Evolutionary conservation across 163 green algal species (phyloP).

Genomic region (Chloromonas sp.): DNA sequence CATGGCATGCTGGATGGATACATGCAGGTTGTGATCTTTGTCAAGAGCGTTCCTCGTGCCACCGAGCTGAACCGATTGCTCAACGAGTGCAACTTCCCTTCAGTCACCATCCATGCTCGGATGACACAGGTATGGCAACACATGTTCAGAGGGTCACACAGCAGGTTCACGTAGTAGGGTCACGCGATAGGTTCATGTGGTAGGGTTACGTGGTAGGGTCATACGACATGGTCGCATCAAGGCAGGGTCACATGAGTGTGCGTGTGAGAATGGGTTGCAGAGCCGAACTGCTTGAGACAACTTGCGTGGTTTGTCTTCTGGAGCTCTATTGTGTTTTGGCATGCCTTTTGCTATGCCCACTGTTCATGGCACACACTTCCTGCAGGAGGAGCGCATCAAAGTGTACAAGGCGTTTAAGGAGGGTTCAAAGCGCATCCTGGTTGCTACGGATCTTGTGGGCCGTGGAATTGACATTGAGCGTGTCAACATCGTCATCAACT

Average conservation of each 20-base stretch:
- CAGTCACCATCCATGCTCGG: conserved; percentile 67
- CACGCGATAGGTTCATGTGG: no score
- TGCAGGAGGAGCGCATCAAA: conserved; percentile 46
- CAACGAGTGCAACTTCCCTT: conserved; percentile 97
- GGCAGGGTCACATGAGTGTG: no score
- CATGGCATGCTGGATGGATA: background rate
- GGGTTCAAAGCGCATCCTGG: conserved; percentile 89
- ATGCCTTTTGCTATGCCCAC: background rate
- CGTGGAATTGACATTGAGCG: conserved; percentile 99
- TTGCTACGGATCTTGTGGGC: conserved; percentile 96
- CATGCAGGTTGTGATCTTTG: conserved; percentile 97
- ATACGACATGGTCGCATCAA: no score
- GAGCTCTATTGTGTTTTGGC: background rate
- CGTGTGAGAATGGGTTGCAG: no score
- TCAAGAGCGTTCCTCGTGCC: conserved; percentile 89
- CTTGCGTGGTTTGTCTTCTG: background rate
- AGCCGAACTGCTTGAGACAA: no score
- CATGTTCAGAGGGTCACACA: conserved; percentile 45
- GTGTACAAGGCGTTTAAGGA: conserved; percentile 94
- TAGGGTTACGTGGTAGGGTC: no score
- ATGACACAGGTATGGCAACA: conserved; percentile 66
- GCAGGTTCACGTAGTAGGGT: no score
- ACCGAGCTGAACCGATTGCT: conserved; percentile 90
- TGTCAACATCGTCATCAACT: conserved; percentile 99
- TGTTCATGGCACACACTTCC: background rate